Percentiles rank a stretch among this genome's conserved stretches.
Evolutionary conservation across 441 rosid species (phyloP).

Genomic region (Metrosideros polymorpha): DNA sequence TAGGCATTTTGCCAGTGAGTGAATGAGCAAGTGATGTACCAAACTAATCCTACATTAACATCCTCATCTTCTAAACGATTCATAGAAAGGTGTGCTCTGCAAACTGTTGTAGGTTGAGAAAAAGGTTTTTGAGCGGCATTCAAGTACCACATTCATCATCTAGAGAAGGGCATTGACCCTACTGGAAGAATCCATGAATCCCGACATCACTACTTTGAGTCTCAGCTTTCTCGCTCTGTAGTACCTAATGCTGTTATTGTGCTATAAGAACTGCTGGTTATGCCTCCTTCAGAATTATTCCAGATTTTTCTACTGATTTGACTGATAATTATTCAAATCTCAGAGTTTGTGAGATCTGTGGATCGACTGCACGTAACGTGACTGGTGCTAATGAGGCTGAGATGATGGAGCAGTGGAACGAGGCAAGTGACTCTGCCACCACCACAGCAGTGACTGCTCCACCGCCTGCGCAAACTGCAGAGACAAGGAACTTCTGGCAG

Average conservation of each 20-base stretch:
- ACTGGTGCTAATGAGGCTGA: slow-evolving; percentile 19
- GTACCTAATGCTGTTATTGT: not conserved
- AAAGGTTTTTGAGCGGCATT: not conserved
- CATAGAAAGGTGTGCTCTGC: not conserved
- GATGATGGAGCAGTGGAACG: slow-evolving; percentile 17
- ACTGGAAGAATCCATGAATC: not conserved
- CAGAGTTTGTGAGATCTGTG: slow-evolving; percentile 48
- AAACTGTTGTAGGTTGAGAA: not conserved
- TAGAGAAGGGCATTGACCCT: not conserved
- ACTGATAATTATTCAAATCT: not conserved
- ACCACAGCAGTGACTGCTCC: slow-evolving; percentile 1
- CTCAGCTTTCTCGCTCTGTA: not conserved
- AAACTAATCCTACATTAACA: not conserved
- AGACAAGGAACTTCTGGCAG: slow-evolving; percentile 25
- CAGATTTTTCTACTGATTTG: not conserved
- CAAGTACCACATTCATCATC: not conserved
- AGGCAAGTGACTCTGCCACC: slow-evolving; percentile 6
- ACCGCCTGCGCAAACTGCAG: slow-evolving; percentile 5
- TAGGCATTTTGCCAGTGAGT: not conserved
- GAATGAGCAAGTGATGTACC: not conserved
- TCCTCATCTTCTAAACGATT: not conserved
- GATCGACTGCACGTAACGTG: slow-evolving; percentile 30
- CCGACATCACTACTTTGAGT: not conserved
- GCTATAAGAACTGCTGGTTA: not conserved
- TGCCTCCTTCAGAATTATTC: not conserved